These are phyloP conservation scores for Fusarium liriodendri DNA, from an alignment of 2,329 filamentous ascomycete genomes.

Conservation along the genomic window DNA sequence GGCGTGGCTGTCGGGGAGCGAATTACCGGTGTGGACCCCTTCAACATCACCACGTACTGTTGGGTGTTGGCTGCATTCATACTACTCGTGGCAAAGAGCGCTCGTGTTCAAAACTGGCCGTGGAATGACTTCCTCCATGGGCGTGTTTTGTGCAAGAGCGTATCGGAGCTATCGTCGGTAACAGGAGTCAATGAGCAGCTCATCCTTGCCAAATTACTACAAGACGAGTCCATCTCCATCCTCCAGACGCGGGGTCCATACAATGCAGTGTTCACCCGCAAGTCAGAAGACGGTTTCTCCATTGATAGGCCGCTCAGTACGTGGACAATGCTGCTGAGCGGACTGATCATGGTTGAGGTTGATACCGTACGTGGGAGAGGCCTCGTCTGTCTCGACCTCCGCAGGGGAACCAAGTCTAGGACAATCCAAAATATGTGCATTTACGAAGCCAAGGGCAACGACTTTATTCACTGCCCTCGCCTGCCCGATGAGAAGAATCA, in stretches of 20 bases:
- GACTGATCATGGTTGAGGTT: neutral
- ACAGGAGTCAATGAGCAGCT: neutral
- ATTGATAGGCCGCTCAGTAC: neutral
- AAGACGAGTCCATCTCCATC: neutral
- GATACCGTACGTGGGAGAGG: neutral
- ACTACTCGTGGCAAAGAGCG: slow-evolving; percentile 41
- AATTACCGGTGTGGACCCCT: slow-evolving; percentile 47
- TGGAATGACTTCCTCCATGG: slow-evolving; percentile 47
- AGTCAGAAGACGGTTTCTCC: neutral
- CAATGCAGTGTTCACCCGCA: neutral
- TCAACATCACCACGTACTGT: slow-evolving; percentile 43
- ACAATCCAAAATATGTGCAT: neutral
- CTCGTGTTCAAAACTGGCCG: slow-evolving; percentile 41
- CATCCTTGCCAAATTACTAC: neutral
- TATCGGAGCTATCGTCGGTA: neutral
- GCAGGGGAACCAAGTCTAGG: neutral
- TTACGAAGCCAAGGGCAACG: fast-evolving
- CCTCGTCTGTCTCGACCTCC: neutral
- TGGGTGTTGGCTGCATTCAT: slow-evolving; percentile 45
- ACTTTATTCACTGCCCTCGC: neutral
- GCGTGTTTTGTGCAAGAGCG: slow-evolving; percentile 37
- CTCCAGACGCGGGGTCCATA: neutral
- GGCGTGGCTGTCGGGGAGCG: slow-evolving; percentile 42
- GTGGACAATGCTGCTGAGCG: neutral
- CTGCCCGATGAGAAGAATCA: neutral